phyloP scores from a whole-genome alignment of 164 flowering plant species.

The grape (Vitis vinifera) region DNA sequence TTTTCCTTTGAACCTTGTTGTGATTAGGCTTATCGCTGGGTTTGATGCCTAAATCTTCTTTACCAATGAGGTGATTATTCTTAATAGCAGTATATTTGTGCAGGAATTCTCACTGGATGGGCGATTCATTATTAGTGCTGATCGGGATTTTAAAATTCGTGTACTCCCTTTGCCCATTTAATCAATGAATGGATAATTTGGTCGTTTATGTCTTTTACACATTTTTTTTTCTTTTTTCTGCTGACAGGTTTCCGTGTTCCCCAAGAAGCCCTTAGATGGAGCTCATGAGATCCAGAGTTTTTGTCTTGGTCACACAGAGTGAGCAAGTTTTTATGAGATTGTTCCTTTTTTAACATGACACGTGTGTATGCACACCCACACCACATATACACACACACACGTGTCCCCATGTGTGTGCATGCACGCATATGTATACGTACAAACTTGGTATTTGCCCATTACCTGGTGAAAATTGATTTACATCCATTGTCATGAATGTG shows the following conservation, averaged over 20 bases:
- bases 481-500: slow-evolving; percentile 1
- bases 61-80: background rate
- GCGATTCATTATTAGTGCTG: slow-evolving; percentile 73
- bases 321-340: slow-evolving; percentile 29
- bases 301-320: slow-evolving; percentile 98
- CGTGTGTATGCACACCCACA: background rate
- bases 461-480: background rate
- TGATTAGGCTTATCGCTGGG: too few relatives aligned
- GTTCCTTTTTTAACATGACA: background rate
- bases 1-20: too few relatives aligned
- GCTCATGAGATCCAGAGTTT: slow-evolving; percentile 94
- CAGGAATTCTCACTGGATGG: slow-evolving; percentile 97
- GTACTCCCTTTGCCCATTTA: slow-evolving; percentile 34
- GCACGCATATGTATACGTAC: too few relatives aligned
- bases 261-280: slow-evolving; percentile 69
- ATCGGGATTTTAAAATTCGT: slow-evolving; percentile 95
- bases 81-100: slow-evolving; percentile 10
- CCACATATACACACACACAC: background rate
- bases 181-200: background rate
- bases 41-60: background rate
- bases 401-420: background rate
- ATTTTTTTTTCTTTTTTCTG: slow-evolving; percentile 3
- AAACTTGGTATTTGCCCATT: background rate
- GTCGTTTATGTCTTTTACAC: background rate
- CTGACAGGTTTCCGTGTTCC: slow-evolving; percentile 81